Evolutionary conservation across 2,329 filamentous ascomycete genomes (phyloP).

Genomic region (Rutstroemia sp.): DNA sequence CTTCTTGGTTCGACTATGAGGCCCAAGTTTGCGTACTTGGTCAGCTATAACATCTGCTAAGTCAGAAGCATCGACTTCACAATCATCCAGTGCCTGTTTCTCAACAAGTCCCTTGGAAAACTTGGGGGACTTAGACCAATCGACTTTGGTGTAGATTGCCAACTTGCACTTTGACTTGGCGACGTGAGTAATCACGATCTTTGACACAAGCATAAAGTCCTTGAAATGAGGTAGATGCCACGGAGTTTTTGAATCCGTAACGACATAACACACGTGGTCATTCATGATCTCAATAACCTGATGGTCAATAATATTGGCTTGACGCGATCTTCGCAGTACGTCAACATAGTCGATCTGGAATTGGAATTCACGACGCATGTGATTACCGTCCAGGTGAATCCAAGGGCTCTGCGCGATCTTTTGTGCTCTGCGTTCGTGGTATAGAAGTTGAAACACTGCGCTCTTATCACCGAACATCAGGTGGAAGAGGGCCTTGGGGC

Average conservation of each 20-base stretch:
- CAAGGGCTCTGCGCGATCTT: slow-evolving; percentile 83
- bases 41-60: slow-evolving; percentile 69
- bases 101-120: slow-evolving; percentile 56
- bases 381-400: slow-evolving; percentile 61
- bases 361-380: slow-evolving; percentile 69
- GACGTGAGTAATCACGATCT: slow-evolving; percentile 88
- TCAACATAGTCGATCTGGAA: slow-evolving; percentile 67
- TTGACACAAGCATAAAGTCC: slow-evolving; percentile 75
- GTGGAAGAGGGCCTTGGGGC: slow-evolving; percentile 90
- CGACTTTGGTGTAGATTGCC: slow-evolving; percentile 78
- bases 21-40: slow-evolving; percentile 67
- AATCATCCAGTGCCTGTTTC: slow-evolving; percentile 67
- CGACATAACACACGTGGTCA: slow-evolving; percentile 64
- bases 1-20: slow-evolving; percentile 66
- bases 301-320: slow-evolving; percentile 64
- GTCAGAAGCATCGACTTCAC: slow-evolving; percentile 64
- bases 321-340: slow-evolving; percentile 54
- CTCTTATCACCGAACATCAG: slow-evolving; percentile 96
- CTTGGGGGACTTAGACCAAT: slow-evolving; percentile 66
- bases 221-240: slow-evolving; percentile 71
- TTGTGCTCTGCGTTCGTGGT: slow-evolving; percentile 62
- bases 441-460: slow-evolving; percentile 59
- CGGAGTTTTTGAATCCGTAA: slow-evolving; percentile 53
- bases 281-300: slow-evolving; percentile 80
- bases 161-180: slow-evolving; percentile 90